Conservation (phyloP, 305 asterid species). For the Stenogyne calaminthoides region DNA sequence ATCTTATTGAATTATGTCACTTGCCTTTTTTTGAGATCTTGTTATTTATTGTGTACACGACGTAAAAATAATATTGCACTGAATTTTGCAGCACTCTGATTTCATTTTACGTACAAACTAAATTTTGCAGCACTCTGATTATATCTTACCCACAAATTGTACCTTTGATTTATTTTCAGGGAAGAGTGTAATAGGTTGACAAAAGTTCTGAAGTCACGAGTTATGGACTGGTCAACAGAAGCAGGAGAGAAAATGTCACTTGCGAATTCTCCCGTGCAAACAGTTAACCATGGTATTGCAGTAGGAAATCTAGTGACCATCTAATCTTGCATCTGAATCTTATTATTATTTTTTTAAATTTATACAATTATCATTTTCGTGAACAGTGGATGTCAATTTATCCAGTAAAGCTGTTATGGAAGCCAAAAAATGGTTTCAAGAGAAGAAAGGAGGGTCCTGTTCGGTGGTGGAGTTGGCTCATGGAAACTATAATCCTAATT, state of each 20-base stretch:
- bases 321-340: background rate
- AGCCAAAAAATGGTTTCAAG: slow-evolving; percentile 74
- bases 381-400: slow-evolving; percentile 50
- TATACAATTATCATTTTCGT: slow-evolving; percentile 24
- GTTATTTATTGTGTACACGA: background rate
- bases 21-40: background rate
- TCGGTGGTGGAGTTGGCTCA: slow-evolving; percentile 45
- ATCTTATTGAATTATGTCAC: background rate
- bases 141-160: slow-evolving; percentile 6
- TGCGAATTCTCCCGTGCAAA: slow-evolving; percentile 31
- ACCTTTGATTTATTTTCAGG: slow-evolving; percentile 38
- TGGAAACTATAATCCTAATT: slow-evolving; percentile 36
- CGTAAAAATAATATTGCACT: background rate
- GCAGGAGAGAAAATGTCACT: slow-evolving; percentile 38
- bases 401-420: slow-evolving; percentile 57
- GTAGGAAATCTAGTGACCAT: slow-evolving; percentile 12
- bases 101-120: background rate
- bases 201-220: slow-evolving; percentile 63
- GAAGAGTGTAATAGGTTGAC: slow-evolving; percentile 73
- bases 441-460: slow-evolving; percentile 56
- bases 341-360: background rate
- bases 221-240: slow-evolving; percentile 43
- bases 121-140: slow-evolving; percentile 11
- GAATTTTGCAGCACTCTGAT: slow-evolving; percentile 18
- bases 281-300: slow-evolving; percentile 44